These are phyloP conservation scores for Cucumis hystrix DNA, from an alignment of 306 rosid genomes.

Conservation along the genomic window DNA sequence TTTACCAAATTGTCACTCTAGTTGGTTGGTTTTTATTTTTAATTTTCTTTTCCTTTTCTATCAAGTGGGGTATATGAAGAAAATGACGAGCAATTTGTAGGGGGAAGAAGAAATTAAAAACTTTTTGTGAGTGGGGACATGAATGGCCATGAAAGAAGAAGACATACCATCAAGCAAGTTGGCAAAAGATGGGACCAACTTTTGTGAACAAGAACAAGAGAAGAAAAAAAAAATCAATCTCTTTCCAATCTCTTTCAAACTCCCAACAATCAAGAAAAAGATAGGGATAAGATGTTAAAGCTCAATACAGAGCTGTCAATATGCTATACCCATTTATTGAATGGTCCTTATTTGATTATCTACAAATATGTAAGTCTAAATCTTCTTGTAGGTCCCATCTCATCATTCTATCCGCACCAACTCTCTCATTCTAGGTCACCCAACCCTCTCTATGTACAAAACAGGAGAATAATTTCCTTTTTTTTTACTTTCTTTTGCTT, in stretches of 20 bases:
- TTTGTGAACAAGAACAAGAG: not conserved
- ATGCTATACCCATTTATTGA: constrained; percentile 7
- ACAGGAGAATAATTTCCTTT: not conserved
- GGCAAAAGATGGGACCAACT: constrained; percentile 9
- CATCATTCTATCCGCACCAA: constrained; percentile 2
- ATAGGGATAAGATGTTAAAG: constrained; percentile 10
- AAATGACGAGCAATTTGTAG: not conserved
- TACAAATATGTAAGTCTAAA: not conserved
- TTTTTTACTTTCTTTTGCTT: not conserved
- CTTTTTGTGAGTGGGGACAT: constrained; percentile 1
- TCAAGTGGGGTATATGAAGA: not conserved
- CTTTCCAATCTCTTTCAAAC: constrained; percentile 9
- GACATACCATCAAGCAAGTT: constrained; percentile 8
- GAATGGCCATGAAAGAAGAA: not conserved
- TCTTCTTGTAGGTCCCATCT: constrained; percentile 4
- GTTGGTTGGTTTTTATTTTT: not conserved
- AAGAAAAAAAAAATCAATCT: not conserved
- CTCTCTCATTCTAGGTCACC: not conserved
- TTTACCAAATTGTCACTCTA: not conserved
- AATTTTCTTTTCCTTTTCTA: not conserved
- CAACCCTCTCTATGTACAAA: not conserved
- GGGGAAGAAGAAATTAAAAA: not conserved
- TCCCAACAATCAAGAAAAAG: constrained; percentile 14
- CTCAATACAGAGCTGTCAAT: constrained; percentile 1
- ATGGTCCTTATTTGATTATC: constrained; percentile 11